Evolutionary conservation across 352 stramenopile species (phyloP), one percentile per base, ranked within the genome.

Genomic region (Phytophthora pini): DNA sequence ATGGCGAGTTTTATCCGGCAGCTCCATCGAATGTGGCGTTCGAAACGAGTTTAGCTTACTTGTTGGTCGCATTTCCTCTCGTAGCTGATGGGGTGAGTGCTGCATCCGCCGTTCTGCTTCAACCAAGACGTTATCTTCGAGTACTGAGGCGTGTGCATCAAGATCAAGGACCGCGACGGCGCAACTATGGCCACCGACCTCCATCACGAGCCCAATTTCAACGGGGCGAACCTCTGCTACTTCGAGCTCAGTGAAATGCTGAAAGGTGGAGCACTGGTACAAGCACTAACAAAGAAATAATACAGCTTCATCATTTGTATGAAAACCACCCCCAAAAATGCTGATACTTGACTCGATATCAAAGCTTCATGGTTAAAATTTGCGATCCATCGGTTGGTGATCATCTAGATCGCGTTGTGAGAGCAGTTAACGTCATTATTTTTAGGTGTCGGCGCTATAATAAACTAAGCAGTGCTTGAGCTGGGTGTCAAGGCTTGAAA

Each of bases 391-490:
- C 29, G 29, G 29, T 34, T 34, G 29, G 9, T 34, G 8, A 36
- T 36, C 31, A 36, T 13, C 31, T 36, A 13, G 8, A 36, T 36
- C 31, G 1, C 31, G 8, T 26, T 26, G 1, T 17, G 12, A 41
- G 36, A 17, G 12, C 5, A 8, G 4, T 20, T 43, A 22, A 43
- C 38, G 40, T 5, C 40, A 46, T 27, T 63, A 56, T 63, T 40
- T 63, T 41, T 63, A 56, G 56, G 43, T n/a, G 39, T 17, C 22
- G 26, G 10, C 13, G 13, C 52, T 48, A 57, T 57, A 52, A 64
- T 54, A 69, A 58, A 43, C 15, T 46, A 36, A 13, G 43, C 22
- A 26, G 29, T 9, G 10, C 5, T 40, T 54, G 54, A 38, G 32
- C 7, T 20, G 11, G 38, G 36, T 59, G 38, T 20, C 13, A 31